Conservation (phyloP, 257 asterid genomes). For the Capsicum baccatum region DNA sequence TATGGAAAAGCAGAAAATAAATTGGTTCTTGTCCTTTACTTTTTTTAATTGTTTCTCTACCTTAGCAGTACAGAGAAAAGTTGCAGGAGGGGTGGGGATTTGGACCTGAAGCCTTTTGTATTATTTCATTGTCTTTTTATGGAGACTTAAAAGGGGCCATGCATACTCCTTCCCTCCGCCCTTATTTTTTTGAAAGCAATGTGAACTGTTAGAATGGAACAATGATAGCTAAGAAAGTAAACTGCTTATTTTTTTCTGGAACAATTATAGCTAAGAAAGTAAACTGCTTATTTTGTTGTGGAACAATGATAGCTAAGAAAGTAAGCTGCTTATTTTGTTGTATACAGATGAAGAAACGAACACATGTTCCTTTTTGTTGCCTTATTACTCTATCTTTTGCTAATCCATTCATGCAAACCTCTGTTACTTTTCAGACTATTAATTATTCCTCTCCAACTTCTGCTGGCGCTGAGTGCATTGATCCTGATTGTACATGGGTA, state of each 20-base stretch:
- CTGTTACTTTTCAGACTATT: conserved; percentile 66
- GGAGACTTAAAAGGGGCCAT: neutral
- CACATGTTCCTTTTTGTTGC: neutral
- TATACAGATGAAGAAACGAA: neutral
- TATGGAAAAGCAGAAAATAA: neutral
- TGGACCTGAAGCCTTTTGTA: neutral
- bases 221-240: neutral
- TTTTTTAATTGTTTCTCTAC: neutral
- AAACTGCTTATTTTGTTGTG: too few relatives aligned
- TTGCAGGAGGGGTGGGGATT: neutral
- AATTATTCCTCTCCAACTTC: conserved; percentile 79
- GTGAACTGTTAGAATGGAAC: neutral
- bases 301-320: neutral
- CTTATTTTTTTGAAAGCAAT: neutral
- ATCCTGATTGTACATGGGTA: conserved; percentile 90
- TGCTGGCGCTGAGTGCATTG: conserved; percentile 98
- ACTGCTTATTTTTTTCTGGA: too few relatives aligned
- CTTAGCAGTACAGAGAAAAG: neutral
- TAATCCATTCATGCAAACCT: neutral
- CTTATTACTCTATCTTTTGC: neutral
- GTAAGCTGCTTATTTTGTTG: neutral
- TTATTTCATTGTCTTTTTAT: neutral
- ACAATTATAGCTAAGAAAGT: too few relatives aligned
- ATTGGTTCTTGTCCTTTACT: neutral
- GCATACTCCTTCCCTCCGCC: neutral